A percentile compares a stretch with the other conserved stretches of the same genome.
Evolutionary conservation across 1,139 yeast genomes (phyloP).

Genomic region (Lodderomyces parapsilosis): DNA sequence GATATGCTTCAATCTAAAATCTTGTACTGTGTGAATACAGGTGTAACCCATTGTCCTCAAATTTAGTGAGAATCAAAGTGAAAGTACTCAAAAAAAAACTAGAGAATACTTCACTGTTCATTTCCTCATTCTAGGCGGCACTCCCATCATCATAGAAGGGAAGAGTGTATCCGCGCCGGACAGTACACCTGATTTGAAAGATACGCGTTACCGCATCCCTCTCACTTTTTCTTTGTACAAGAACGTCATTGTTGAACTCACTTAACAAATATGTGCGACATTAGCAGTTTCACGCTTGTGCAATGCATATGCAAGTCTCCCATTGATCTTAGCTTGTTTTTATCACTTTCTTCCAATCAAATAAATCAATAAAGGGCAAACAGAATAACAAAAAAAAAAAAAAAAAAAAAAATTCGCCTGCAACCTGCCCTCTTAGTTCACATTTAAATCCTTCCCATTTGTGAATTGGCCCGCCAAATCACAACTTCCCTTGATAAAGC

Average conservation of each 20-base stretch:
- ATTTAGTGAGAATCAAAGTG: neutral
- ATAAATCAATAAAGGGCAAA: neutral
- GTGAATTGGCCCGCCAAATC: constrained; percentile 1
- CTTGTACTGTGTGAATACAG: neutral
- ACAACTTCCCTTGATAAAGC: neutral
- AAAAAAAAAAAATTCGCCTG: too few relatives aligned
- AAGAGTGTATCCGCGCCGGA: neutral
- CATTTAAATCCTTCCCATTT: neutral
- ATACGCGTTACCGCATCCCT: neutral
- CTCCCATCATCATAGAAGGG: neutral
- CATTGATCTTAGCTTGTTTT: neutral
- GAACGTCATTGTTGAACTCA: constrained; percentile 1
- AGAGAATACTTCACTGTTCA: neutral
- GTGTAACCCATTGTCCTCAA: neutral
- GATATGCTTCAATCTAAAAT: neutral
- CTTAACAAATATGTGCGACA: constrained; percentile 1
- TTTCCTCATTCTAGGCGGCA: neutral
- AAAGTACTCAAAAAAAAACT: neutral
- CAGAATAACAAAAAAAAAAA: too few relatives aligned
- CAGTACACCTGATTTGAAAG: neutral
- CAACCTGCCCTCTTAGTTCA: neutral
- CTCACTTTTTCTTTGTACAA: neutral
- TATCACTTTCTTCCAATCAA: neutral
- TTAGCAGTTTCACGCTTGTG: neutral
- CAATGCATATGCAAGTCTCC: neutral